phyloP scores from a whole-genome alignment of 305 asterid genomes.

The Rubia tinctorum region DNA sequence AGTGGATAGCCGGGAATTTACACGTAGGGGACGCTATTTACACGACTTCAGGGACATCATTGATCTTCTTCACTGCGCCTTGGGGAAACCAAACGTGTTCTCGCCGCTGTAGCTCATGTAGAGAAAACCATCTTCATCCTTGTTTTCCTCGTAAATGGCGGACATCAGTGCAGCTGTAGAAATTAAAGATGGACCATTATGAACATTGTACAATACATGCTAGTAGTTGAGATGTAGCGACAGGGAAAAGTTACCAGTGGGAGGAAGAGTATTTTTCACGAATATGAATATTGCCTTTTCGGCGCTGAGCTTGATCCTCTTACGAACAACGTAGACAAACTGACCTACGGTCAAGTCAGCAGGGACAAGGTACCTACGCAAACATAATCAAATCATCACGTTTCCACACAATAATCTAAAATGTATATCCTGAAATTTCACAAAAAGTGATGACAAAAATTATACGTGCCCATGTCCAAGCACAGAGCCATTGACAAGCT shows the following conservation, averaged over 20 bases:
- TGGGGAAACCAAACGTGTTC: constrained; percentile 33
- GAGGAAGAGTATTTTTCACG: constrained; percentile 29
- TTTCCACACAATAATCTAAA: background rate
- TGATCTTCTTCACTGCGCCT: background rate
- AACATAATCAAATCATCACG: background rate
- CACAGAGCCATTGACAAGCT: background rate
- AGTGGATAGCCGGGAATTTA: constrained; percentile 10
- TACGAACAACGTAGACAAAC: constrained; percentile 33
- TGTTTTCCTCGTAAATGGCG: constrained; percentile 37
- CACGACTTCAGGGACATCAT: background rate
- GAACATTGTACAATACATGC: background rate
- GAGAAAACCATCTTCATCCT: constrained; percentile 45
- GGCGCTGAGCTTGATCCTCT: constrained; percentile 35
- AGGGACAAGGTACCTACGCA: constrained; percentile 35
- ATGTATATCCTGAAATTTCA: background rate
- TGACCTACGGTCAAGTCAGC: constrained; percentile 36
- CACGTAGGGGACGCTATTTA: constrained; percentile 8
- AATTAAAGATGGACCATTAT: background rate
- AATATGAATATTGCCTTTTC: constrained; percentile 36
- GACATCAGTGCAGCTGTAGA: constrained; percentile 37
- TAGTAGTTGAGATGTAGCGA: background rate
- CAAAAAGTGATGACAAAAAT: background rate
- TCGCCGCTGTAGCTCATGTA: constrained; percentile 43
- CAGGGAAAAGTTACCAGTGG: constrained; percentile 23
- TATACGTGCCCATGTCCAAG: background rate